phyloP scores from a whole-genome alignment of 2,329 filamentous ascomycete genomes.

The Lasiodiplodia sp. region DNA sequence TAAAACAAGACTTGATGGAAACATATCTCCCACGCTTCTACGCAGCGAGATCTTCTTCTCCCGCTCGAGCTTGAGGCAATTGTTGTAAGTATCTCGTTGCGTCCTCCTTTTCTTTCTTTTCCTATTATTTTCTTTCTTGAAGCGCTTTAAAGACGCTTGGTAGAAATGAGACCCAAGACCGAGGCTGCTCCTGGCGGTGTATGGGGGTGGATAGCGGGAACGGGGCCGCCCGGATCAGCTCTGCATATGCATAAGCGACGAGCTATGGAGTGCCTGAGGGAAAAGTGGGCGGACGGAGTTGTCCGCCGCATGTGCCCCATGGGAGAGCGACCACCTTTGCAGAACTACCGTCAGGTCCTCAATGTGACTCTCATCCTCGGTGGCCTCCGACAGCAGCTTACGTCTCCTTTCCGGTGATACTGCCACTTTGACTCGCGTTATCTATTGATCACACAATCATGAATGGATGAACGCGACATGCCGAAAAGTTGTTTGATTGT shows the following conservation, averaged over 20 bases:
- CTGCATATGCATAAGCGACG: slow-evolving; percentile 10
- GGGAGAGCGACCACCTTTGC: background rate
- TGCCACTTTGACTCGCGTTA: background rate
- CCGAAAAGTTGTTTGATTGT: background rate
- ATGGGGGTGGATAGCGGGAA: background rate
- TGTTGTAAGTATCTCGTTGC: background rate
- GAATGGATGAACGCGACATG: background rate
- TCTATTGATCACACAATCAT: background rate
- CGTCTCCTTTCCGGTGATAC: background rate
- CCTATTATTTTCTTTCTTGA: background rate
- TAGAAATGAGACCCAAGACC: slow-evolving; percentile 1
- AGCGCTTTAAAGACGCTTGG: background rate
- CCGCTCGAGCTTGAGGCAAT: background rate
- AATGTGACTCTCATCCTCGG: background rate
- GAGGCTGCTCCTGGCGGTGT: background rate
- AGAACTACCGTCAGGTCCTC: background rate
- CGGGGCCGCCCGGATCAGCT: slow-evolving; percentile 15
- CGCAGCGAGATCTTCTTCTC: background rate
- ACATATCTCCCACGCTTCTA: background rate
- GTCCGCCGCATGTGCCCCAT: background rate
- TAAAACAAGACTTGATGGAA: slow-evolving; percentile 15
- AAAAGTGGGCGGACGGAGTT: background rate
- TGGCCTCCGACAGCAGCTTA: background rate
- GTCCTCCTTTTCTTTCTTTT: background rate
- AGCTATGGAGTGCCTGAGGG: background rate